Evolutionary conservation across 768 basidiomycete species (phyloP), one percentile per base, ranked within the genome.

Genomic region (Pholiota molesta): DNA sequence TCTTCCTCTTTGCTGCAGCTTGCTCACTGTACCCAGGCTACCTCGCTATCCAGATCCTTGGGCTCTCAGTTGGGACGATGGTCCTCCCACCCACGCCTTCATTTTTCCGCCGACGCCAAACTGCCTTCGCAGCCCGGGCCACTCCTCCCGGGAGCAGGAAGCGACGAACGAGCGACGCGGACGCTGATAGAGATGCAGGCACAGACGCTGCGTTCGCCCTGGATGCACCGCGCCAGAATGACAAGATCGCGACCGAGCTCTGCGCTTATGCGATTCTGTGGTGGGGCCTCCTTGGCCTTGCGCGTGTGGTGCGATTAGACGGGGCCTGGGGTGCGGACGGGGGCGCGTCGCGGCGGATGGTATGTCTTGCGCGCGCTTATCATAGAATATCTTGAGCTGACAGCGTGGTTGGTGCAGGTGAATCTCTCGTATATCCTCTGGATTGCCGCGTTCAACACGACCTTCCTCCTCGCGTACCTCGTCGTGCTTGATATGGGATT

Each of bases 351-450:
- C 72, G 84, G 54, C 71, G 79, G 66, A 81, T 83, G 76, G 83
- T 83, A 55, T 23, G 77, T 70, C 14, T 11, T 52, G n/a, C 52
- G 9, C 31, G 47, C 26, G 52, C n/a, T n/a, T n/a, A n/a, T n/a
- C n/a, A n/a, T n/a, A n/a, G n/a, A 31, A 39, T 39, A 35, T 9
- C 28, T 42, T 59, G 7, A 23, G 29, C 52, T 40, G 2, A 31
- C 44, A 13, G 37, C 40, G 2, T 6, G 40, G 40, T 7, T 5
- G 4, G 17, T 14, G 16, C 66, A 97, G 96, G 92, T 89, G 49
- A 98, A 99, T 69, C 67, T 94, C 31, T 83, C 91, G 4, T 99
- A 99, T 74, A 86, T 95, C 37, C 74, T 95, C 17, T 98, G 96
- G 95, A 83, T 91, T 8, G 83, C 86, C 0, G 95, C 93, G 10